Evolutionary conservation across 495 filamentous ascomycete species (phyloP), one percentile per base, ranked within the genome.

Genomic region (Cercophora newfieldiana): DNA sequence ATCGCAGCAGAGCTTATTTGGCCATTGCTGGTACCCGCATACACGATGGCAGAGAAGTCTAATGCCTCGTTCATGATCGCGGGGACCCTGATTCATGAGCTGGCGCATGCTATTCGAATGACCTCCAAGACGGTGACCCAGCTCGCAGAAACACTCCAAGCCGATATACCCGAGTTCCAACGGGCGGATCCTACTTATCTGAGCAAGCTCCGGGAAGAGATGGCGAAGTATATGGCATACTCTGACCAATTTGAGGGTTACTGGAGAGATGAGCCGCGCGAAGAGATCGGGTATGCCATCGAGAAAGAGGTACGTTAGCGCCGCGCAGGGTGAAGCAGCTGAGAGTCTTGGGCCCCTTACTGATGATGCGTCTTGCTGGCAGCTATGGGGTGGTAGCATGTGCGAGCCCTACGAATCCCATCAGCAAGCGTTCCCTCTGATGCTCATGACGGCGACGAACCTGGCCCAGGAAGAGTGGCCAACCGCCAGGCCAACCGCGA

Each of bases 1-100:
- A 10, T 79, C 5, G 59, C 63, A 0, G 70, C 67, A 22, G 77
- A 79, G 60, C 3, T 69, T 19, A 26, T 79, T 2, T 79, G 76
- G 76, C 77, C 77, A 8, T 64, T 79, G 29, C 29, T 79, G 28
- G 58, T 72, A 10, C 69, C 72, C 0, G 22, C 65, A 8, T 78
- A 68, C 28, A 75, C 66, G 12, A 7, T 51, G 19, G 72, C 70
- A 31, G 77, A 79, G 67, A 78, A 78, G 65, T 29, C 73, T 59
- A 30, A 24, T 0, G 29, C 25, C 28, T 74, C 74, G 1, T 69
- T 67, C 6, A 0, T 18, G 1, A 25, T 79, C 21, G 76, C 76
- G 1, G 33, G 24, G n/a, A 72, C 68, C 12, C 3, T 79, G 6
- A n/a, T 77, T 19, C 77, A 78, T 33, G 77, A 79, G 49, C 57